Evolutionary conservation across 208 protist genomes (phyloP).

Genomic region (Leptomonas pyrrhocoris): DNA sequence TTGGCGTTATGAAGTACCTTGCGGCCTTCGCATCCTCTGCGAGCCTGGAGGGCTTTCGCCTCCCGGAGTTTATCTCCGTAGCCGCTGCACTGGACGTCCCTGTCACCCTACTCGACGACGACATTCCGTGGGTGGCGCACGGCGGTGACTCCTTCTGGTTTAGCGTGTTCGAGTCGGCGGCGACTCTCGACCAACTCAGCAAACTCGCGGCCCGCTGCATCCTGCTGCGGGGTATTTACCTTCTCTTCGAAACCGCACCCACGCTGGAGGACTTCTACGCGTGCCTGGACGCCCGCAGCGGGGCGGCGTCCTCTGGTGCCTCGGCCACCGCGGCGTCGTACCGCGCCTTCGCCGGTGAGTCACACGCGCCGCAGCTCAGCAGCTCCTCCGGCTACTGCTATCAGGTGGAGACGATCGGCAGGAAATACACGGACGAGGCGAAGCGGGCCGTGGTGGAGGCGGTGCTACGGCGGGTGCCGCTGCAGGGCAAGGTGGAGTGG

Average conservation of each 20-base stretch:
- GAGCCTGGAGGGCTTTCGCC: conserved; percentile 56
- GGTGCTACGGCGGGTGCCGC: conserved; percentile 30
- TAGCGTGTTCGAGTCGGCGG: conserved; percentile 46
- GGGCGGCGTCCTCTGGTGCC: background rate
- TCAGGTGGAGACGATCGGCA: conserved; percentile 76
- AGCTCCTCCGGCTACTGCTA: conserved; percentile 46
- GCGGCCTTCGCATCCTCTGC: conserved; percentile 74
- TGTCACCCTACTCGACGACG: conserved; percentile 34
- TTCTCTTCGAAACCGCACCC: conserved; percentile 49
- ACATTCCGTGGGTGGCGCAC: conserved; percentile 32
- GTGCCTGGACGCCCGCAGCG: conserved; percentile 18
- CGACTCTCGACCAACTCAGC: conserved; percentile 16
- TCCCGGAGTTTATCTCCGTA: conserved; percentile 54
- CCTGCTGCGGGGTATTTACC: conserved; percentile 52
- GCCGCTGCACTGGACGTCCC: conserved; percentile 43
- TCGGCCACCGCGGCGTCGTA: background rate
- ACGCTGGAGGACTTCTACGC: conserved; percentile 54
- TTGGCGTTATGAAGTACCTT: conserved; percentile 54
- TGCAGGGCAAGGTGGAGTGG: conserved; percentile 27
- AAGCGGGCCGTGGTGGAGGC: conserved; percentile 51
- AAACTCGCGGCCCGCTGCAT: conserved; percentile 45
- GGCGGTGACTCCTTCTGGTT: conserved; percentile 34
- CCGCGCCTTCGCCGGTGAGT: conserved; percentile 34
- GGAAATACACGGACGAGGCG: conserved; percentile 54
- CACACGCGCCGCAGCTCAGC: conserved; percentile 27